Percentiles rank a stretch among this genome's conserved stretches.
These are phyloP conservation scores for Thelephora terrestris DNA, from an alignment of 1,284 basidiomycete genomes.

Conservation along the genomic window DNA sequence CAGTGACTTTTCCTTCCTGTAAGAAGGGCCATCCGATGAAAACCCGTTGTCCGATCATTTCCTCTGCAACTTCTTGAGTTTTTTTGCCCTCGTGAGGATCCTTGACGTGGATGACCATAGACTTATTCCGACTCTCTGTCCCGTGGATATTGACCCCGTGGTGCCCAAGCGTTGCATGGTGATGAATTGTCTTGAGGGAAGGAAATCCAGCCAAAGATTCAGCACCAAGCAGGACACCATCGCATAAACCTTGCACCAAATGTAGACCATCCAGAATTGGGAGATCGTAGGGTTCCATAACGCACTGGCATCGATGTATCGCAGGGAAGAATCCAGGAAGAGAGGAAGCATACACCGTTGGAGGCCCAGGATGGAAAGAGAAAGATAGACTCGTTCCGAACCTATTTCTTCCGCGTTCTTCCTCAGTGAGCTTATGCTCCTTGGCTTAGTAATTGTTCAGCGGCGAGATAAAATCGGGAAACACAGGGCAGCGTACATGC, in stretches of 20 bases:
- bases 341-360: conserved; percentile 77
- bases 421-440: conserved; percentile 67
- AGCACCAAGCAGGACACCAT: conserved; percentile 82
- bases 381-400: conserved; percentile 80
- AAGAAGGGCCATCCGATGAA: conserved; percentile 94
- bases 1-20: conserved; percentile 82
- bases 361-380: conserved; percentile 54
- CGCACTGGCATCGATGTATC: conserved; percentile 74
- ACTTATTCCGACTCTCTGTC: conserved; percentile 81
- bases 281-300: conserved; percentile 73
- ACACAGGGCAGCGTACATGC: conserved; percentile 34
- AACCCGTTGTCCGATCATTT: conserved; percentile 68
- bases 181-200: conserved; percentile 82
- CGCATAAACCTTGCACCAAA: conserved; percentile 78
- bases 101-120: conserved; percentile 83
- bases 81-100: conserved; percentile 65
- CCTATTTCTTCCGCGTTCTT: conserved; percentile 72
- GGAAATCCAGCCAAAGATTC: conserved; percentile 94
- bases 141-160: conserved; percentile 95
- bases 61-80: conserved; percentile 64
- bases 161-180: conserved; percentile 67
- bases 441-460: conserved; percentile 36
- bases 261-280: conserved; percentile 85
- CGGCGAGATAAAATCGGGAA: neutral
- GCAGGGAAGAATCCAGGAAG: conserved; percentile 93